Conservation (phyloP, 2,329 filamentous ascomycete genomes). For the Celoporthe dispersa region DNA sequence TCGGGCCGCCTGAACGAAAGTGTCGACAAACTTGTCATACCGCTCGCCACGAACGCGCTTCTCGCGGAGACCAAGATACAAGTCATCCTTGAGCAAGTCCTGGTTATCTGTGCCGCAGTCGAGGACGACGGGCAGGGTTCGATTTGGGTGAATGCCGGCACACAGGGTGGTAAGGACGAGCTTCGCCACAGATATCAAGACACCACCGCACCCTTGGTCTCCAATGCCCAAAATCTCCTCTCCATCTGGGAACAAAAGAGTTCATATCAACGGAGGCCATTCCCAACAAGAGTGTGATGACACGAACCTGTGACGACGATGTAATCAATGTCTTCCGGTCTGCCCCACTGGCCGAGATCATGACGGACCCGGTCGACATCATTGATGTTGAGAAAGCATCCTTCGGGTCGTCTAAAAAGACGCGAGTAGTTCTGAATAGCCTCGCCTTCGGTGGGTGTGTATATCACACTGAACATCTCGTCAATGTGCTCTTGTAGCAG, state of each 20-base stretch:
- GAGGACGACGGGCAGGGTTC: constrained; percentile 79
- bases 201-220: constrained; percentile 84
- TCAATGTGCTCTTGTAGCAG: constrained; percentile 77
- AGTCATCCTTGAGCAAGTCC: constrained; percentile 70
- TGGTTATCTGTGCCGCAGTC: constrained; percentile 88
- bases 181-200: constrained; percentile 85
- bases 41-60: constrained; percentile 69
- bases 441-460: constrained; percentile 88
- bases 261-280: too few relatives aligned
- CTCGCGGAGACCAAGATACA: constrained; percentile 78
- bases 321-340: constrained; percentile 78
- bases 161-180: constrained; percentile 82
- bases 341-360: constrained; percentile 70
- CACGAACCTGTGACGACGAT: constrained; percentile 79
- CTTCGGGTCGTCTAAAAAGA: constrained; percentile 77
- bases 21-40: constrained; percentile 79
- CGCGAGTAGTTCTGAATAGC: constrained; percentile 85
- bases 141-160: constrained; percentile 81
- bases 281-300: background rate
- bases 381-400: constrained; percentile 78
- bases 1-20: constrained; percentile 70
- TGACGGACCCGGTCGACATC: constrained; percentile 68
- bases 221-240: constrained; percentile 85
- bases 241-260: constrained; percentile 47
- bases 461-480: constrained; percentile 90